These are phyloP conservation scores for Juncus effusus DNA, from an alignment of 176 grass and related monocot genomes.

Conservation along the genomic window DNA sequence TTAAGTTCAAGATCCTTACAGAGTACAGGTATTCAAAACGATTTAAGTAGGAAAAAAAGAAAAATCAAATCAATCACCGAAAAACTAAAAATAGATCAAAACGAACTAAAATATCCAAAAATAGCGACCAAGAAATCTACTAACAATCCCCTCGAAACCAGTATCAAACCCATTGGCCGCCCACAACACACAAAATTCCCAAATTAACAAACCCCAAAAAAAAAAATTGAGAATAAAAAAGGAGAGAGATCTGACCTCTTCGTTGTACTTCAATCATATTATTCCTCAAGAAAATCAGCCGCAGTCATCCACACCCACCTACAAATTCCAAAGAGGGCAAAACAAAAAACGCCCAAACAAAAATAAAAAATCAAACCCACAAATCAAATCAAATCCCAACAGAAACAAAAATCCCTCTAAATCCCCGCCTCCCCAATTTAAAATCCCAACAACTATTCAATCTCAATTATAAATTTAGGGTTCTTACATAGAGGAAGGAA, in stretches of 20 bases:
- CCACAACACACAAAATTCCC: neutral
- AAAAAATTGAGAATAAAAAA: neutral
- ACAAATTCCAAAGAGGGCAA: neutral
- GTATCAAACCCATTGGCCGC: neutral
- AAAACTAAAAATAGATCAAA: conserved; percentile 1
- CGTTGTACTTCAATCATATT: conserved; percentile 24
- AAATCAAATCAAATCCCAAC: neutral
- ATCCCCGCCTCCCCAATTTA: too few species aligned
- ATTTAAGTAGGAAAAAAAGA: neutral
- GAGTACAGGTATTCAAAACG: neutral
- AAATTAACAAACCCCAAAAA: neutral
- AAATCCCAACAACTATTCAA: too few species aligned
- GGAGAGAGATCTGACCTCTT: conserved; percentile 1
- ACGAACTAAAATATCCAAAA: conserved; percentile 5
- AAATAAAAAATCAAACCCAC: neutral
- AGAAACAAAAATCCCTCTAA: neutral
- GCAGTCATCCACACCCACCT: conserved; percentile 25
- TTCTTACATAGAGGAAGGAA: conserved; percentile 19
- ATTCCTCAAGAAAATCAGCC: conserved; percentile 10
- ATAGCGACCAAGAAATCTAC: conserved; percentile 15
- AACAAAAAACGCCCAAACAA: conserved; percentile 11
- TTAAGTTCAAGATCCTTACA: neutral
- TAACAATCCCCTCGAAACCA: neutral
- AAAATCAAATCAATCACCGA: conserved; percentile 14
- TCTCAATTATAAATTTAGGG: conserved; percentile 4